phyloP scores from a whole-genome alignment of 768 basidiomycete genomes.

The Rhodotorula babjevae region DNA sequence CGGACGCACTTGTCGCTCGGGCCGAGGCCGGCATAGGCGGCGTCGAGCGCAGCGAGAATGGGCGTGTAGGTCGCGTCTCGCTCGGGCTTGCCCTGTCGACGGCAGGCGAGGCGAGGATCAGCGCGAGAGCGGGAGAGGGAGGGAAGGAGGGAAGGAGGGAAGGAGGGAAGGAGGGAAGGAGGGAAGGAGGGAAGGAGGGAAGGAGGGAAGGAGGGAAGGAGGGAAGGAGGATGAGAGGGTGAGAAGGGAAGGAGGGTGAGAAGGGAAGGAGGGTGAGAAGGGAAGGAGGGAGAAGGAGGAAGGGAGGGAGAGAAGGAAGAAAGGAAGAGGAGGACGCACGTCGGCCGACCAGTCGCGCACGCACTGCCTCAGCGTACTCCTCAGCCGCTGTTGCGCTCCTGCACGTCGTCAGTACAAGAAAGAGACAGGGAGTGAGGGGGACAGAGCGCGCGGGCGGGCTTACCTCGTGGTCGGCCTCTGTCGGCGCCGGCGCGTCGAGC shows the following conservation, averaged over 20 bases:
- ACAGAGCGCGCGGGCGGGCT: too few species aligned
- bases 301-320: too few species aligned
- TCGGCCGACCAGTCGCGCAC: conserved; percentile 89
- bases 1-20: conserved; percentile 53
- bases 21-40: conserved; percentile 60
- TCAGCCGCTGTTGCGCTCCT: conserved; percentile 61
- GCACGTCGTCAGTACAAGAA: neutral
- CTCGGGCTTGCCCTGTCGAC: conserved; percentile 63
- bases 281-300: neutral
- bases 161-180: too few species aligned
- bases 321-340: too few species aligned
- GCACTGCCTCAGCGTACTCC: conserved; percentile 87
- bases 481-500: conserved; percentile 23
- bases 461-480: conserved; percentile 35
- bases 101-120: neutral
- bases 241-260: too few species aligned
- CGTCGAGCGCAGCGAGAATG: conserved; percentile 67
- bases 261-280: too few species aligned
- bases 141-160: too few species aligned
- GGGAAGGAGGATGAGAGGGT: too few species aligned
- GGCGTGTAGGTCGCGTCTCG: conserved; percentile 75
- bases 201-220: too few species aligned
- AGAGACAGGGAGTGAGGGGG: neutral
- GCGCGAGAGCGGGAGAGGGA: too few species aligned
- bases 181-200: too few species aligned